Evolutionary conservation across 2,329 filamentous ascomycete species (phyloP).

Genomic region (Ophidiomyces ophidiicola): DNA sequence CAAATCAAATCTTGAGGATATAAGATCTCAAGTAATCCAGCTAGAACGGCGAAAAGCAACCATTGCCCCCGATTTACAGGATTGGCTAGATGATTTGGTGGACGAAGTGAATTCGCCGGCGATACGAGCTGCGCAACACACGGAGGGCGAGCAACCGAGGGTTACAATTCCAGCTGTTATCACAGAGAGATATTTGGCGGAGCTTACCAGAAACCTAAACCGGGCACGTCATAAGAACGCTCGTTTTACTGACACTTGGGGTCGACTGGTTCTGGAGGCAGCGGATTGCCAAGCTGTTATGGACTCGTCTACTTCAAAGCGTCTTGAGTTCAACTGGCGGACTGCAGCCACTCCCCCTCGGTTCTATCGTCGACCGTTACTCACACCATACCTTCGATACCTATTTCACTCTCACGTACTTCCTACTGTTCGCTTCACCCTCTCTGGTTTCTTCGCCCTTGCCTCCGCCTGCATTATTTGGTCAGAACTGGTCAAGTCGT

Average conservation of each 20-base stretch:
- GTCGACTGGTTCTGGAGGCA: slow-evolving; percentile 60
- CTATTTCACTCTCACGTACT: slow-evolving; percentile 61
- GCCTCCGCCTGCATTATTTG: slow-evolving; percentile 79
- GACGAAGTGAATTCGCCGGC: slow-evolving; percentile 64
- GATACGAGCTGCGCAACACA: slow-evolving; percentile 32
- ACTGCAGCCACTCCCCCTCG: slow-evolving; percentile 45
- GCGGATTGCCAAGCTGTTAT: slow-evolving; percentile 66
- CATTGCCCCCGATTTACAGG: slow-evolving; percentile 60
- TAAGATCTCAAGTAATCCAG: slow-evolving; percentile 70
- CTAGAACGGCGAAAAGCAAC: slow-evolving; percentile 70
- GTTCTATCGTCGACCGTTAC: slow-evolving; percentile 32
- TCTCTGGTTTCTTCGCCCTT: slow-evolving; percentile 56
- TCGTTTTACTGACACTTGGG: slow-evolving; percentile 78
- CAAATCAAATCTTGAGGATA: slow-evolving; percentile 61
- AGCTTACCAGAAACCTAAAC: slow-evolving; percentile 69
- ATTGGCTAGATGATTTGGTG: slow-evolving; percentile 91
- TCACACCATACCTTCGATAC: slow-evolving; percentile 75
- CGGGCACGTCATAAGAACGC: slow-evolving; percentile 72
- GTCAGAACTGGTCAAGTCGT: slow-evolving; percentile 84
- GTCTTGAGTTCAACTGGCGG: slow-evolving; percentile 58
- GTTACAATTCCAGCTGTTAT: slow-evolving; percentile 62
- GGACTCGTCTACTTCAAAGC: slow-evolving; percentile 68
- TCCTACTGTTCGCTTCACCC: slow-evolving; percentile 52
- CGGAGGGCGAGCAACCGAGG: slow-evolving; percentile 28
- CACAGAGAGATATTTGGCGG: slow-evolving; percentile 84